Percentiles rank a stretch among this genome's conserved stretches.
Conservation (phyloP, 2,329 filamentous ascomycete species). For the Rhexocercosporidium sp. region DNA sequence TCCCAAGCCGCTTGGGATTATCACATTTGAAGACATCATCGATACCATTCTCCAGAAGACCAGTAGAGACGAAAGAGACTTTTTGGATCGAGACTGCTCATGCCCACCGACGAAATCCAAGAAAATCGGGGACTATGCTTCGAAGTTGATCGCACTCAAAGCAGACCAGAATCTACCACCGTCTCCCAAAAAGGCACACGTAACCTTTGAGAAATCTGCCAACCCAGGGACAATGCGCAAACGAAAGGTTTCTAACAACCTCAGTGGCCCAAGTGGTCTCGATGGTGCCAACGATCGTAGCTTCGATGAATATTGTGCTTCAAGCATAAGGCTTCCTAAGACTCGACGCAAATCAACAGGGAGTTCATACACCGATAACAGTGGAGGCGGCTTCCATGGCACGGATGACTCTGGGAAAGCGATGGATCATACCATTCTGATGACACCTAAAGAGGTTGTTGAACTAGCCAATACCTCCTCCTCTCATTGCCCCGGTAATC, state of each 20-base stretch:
- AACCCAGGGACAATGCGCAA: constrained; percentile 27
- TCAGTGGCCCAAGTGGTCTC: constrained; percentile 14
- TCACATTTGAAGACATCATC: constrained; percentile 40
- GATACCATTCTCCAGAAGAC: constrained; percentile 36
- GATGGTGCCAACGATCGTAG: constrained; percentile 34
- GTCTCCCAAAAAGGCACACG: not conserved
- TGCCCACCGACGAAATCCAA: constrained; percentile 29
- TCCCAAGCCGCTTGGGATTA: constrained; percentile 37
- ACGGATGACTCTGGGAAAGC: constrained; percentile 11
- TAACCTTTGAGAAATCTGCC: constrained; percentile 9
- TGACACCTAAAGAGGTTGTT: constrained; percentile 19
- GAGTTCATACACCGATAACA: constrained; percentile 37
- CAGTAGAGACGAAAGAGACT: constrained; percentile 35
- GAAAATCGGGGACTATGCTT: constrained; percentile 27
- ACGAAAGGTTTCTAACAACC: constrained; percentile 29
- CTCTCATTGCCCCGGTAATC: constrained; percentile 6
- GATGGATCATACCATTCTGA: not conserved
- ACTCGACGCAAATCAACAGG: constrained; percentile 8
- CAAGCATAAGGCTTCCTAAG: constrained; percentile 8
- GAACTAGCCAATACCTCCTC: constrained; percentile 13
- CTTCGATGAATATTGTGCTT: not conserved
- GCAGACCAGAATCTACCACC: not conserved
- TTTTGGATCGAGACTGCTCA: constrained; percentile 28
- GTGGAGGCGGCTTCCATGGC: constrained; percentile 35
- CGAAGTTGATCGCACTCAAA: not conserved